These are phyloP conservation scores for Clathrus columnatus DNA, from an alignment of 768 basidiomycete genomes.

Conservation along the genomic window DNA sequence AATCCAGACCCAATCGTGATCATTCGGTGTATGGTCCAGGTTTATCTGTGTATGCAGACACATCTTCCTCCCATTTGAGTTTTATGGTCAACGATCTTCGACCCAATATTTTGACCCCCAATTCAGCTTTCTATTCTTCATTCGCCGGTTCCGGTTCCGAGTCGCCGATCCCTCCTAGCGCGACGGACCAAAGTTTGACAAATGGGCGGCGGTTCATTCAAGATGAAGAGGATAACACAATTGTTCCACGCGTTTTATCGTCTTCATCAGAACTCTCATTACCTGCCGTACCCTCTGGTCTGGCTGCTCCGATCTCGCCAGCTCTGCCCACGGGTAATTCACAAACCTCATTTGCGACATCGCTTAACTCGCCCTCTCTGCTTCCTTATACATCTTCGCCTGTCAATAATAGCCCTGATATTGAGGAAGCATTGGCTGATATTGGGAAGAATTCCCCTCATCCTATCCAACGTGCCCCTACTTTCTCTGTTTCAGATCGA, in stretches of 20 bases:
- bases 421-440: conserved; percentile 34
- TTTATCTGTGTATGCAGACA: conserved; percentile 3
- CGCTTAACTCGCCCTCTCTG: conserved; percentile 1
- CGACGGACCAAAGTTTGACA: neutral
- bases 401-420: neutral
- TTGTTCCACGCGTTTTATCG: neutral
- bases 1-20: neutral
- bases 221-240: conserved; percentile 7
- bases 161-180: neutral
- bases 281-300: neutral
- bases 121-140: neutral
- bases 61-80: neutral
- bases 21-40: conserved; percentile 7
- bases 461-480: conserved; percentile 41
- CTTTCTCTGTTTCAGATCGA: conserved; percentile 34
- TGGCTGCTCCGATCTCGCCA: conserved; percentile 1
- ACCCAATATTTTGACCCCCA: neutral
- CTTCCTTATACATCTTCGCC: conserved; percentile 2
- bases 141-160: neutral
- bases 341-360: neutral
- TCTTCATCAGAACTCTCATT: neutral
- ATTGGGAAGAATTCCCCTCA: conserved; percentile 62
- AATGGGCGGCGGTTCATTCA: neutral
- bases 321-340: neutral
- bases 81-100: neutral